Conservation (phyloP, 2,329 filamentous ascomycete species). For the Dactylellina parvicollis region DNA sequence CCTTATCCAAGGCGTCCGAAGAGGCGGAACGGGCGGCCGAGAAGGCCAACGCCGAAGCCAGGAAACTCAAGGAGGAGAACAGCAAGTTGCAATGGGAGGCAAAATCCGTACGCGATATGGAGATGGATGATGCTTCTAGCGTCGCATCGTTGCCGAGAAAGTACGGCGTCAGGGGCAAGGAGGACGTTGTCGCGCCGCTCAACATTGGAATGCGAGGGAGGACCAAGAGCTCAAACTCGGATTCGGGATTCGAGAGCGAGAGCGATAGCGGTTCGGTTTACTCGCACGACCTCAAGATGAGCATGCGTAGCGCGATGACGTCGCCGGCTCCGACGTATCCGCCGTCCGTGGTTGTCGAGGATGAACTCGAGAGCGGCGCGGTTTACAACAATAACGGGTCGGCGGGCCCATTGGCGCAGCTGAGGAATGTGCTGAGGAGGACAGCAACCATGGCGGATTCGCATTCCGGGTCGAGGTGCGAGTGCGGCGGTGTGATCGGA, state of each 20-base stretch:
- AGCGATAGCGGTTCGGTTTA: slow-evolving; percentile 45
- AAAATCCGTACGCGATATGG: slow-evolving; percentile 30
- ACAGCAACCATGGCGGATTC: slow-evolving; percentile 31
- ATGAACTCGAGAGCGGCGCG: slow-evolving; percentile 17
- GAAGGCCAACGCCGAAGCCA: slow-evolving; percentile 43
- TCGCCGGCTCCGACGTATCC: slow-evolving; percentile 31
- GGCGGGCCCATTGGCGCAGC: slow-evolving; percentile 35
- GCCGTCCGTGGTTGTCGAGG: slow-evolving; percentile 9
- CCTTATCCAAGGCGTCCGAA: slow-evolving; percentile 42
- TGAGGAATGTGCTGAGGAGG: slow-evolving; percentile 44
- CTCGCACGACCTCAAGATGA: slow-evolving; percentile 28
- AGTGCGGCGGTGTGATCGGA: slow-evolving; percentile 32
- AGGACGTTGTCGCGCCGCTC: neutral
- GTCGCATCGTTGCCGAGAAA: slow-evolving; percentile 22
- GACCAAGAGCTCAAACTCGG: slow-evolving; percentile 52
- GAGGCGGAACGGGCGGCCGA: slow-evolving; percentile 35
- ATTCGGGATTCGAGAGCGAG: slow-evolving; percentile 52
- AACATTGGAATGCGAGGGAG: slow-evolving; percentile 5
- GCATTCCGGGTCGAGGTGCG: slow-evolving; percentile 10
- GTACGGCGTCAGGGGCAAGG: slow-evolving; percentile 24
- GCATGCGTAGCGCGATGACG: neutral
- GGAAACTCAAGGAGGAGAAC: slow-evolving; percentile 40
- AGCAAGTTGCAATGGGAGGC: slow-evolving; percentile 33
- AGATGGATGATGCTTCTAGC: slow-evolving; percentile 34
- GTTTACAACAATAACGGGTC: too few relatives aligned